These are phyloP conservation scores for Fusarium sp. DNA, from an alignment of 2,329 filamentous ascomycete species.

Conservation along the genomic window DNA sequence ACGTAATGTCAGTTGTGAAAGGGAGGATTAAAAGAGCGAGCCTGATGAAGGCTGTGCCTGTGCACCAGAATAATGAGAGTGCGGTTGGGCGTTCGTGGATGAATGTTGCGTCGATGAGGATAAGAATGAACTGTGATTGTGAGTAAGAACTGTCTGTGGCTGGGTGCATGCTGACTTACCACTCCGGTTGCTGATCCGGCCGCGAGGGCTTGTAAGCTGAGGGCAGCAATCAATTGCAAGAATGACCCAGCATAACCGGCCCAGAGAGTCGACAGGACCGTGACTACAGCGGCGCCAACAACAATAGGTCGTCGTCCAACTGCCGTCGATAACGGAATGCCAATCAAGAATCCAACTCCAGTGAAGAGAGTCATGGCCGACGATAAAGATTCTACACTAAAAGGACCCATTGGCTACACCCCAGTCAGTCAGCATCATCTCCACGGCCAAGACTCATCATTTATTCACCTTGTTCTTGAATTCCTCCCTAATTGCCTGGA, in stretches of 20 bases:
- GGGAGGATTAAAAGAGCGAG: slow-evolving; percentile 8
- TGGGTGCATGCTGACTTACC: background rate
- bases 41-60: slow-evolving; percentile 11
- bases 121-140: background rate
- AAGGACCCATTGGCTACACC: background rate
- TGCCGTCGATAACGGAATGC: slow-evolving; percentile 25
- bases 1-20: background rate
- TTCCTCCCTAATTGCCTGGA: background rate
- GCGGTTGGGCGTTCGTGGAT: slow-evolving; percentile 29
- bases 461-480: background rate
- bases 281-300: background rate
- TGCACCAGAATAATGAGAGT: slow-evolving; percentile 21
- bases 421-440: background rate
- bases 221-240: background rate
- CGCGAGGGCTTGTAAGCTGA: slow-evolving; percentile 19
- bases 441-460: fast-evolving
- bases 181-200: slow-evolving; percentile 4
- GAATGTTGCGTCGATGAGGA: slow-evolving; percentile 27
- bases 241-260: slow-evolving; percentile 12
- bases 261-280: slow-evolving; percentile 6
- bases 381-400: background rate
- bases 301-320: slow-evolving; percentile 27
- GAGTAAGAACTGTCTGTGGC: fast-evolving
- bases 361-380: slow-evolving; percentile 26
- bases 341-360: slow-evolving; percentile 6